Evolutionary conservation across 768 basidiomycete species (phyloP).

Genomic region (Hygrophoropsis aurantiaca): DNA sequence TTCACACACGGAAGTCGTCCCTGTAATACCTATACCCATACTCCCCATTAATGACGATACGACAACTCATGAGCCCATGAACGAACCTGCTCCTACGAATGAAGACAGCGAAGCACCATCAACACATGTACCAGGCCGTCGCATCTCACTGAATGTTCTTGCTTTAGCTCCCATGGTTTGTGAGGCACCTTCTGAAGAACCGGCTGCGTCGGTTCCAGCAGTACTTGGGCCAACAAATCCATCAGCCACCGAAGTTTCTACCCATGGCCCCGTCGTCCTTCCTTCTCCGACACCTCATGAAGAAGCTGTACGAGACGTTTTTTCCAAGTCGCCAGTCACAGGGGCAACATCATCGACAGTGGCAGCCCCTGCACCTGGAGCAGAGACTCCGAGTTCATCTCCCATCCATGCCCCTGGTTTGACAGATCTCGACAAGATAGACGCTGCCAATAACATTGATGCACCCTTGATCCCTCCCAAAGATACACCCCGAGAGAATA

Average conservation of each 20-base stretch:
- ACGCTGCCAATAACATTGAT: no score
- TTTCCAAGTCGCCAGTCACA: no score
- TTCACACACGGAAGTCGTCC: constrained; percentile 19
- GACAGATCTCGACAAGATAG: no score
- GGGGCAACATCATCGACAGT: no score
- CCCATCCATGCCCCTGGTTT: no score
- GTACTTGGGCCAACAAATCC: not conserved
- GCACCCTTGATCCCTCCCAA: no score
- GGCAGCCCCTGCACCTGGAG: no score
- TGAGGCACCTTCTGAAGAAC: constrained; percentile 2
- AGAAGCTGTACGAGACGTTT: no score
- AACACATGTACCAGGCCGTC: constrained; percentile 16
- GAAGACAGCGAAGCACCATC: constrained; percentile 8
- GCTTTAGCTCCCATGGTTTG: not conserved
- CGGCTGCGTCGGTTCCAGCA: not conserved
- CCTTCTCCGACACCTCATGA: no score
- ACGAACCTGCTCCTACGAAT: not conserved
- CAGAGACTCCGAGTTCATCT: no score
- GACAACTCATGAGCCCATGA: constrained; percentile 14
- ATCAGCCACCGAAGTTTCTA: not conserved
- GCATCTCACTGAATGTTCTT: constrained; percentile 1
- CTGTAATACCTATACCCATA: constrained; percentile 36
- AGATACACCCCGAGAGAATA: no score
- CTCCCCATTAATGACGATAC: constrained; percentile 44
- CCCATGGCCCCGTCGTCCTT: no score